A percentile compares a stretch with the other conserved stretches of the same genome.
Evolutionary conservation across 2,329 filamentous ascomycete species (phyloP).

Genomic region (Cordyceps cicadae): DNA sequence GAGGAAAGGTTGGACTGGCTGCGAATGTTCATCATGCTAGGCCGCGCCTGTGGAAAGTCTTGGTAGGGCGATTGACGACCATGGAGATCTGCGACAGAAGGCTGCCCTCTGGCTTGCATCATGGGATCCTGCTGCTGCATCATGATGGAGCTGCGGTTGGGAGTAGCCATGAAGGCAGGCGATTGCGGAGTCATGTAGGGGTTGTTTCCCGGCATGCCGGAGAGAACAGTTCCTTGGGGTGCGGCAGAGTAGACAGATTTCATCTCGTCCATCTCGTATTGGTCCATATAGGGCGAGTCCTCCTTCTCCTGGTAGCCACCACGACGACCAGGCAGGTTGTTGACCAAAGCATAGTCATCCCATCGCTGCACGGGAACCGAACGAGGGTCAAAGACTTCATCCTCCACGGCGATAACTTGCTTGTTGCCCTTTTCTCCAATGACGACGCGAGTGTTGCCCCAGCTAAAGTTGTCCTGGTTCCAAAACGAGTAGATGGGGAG

Average conservation of each 20-base stretch:
- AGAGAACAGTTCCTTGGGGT: slow-evolving; percentile 77
- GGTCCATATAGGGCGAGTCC: slow-evolving; percentile 60
- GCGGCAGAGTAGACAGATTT: slow-evolving; percentile 92
- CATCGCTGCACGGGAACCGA: slow-evolving; percentile 91
- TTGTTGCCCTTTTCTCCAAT: slow-evolving; percentile 89
- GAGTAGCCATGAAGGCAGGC: slow-evolving; percentile 60
- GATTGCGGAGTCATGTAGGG: slow-evolving; percentile 78
- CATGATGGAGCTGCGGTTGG: slow-evolving; percentile 37
- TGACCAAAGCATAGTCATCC: slow-evolving; percentile 87
- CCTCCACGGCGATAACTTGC: slow-evolving; percentile 78
- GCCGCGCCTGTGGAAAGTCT: slow-evolving; percentile 42
- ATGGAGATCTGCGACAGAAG: slow-evolving; percentile 48
- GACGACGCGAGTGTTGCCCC: slow-evolving; percentile 97
- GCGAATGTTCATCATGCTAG: slow-evolving; percentile 55
- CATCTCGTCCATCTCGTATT: slow-evolving; percentile 97
- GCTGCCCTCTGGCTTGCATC: slow-evolving; percentile 55
- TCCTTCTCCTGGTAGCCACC: slow-evolving; percentile 60
- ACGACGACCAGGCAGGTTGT: slow-evolving; percentile 85
- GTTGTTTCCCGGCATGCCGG: slow-evolving; percentile 66
- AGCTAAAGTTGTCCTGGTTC: slow-evolving; percentile 98
- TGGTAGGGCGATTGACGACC: slow-evolving; percentile 51
- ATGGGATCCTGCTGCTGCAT: slow-evolving; percentile 38
- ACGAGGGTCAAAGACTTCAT: slow-evolving; percentile 80
- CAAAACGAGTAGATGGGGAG: slow-evolving; percentile 97
- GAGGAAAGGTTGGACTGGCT: slow-evolving; percentile 41